Percentiles rank a stretch among this genome's conserved stretches.
Evolutionary conservation across 1,139 yeast genomes (phyloP).

Genomic region (Debaryomyces subglobosus): DNA sequence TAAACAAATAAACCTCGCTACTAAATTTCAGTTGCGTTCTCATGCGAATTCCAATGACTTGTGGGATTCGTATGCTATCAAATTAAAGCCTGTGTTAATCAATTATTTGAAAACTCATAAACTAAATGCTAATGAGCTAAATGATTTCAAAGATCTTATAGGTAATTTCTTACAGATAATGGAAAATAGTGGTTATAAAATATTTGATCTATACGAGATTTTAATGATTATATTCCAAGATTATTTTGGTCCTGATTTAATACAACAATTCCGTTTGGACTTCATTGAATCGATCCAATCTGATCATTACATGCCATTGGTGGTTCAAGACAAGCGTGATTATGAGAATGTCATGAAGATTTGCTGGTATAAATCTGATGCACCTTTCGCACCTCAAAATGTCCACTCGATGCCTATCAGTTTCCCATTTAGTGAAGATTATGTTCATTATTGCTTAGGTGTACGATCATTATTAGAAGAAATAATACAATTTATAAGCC

Average conservation of each 20-base stretch:
- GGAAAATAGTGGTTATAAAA: constrained; percentile 70
- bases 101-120: constrained; percentile 36
- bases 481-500: constrained; percentile 63
- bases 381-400: constrained; percentile 44
- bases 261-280: constrained; percentile 59
- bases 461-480: constrained; percentile 66
- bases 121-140: constrained; percentile 35
- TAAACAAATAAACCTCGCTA: constrained; percentile 59
- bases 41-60: constrained; percentile 69
- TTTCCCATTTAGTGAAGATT: constrained; percentile 87
- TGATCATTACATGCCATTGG: constrained; percentile 89
- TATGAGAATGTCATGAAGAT: constrained; percentile 64
- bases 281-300: constrained; percentile 67
- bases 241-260: constrained; percentile 59
- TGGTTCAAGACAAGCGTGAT: constrained; percentile 59
- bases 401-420: constrained; percentile 59
- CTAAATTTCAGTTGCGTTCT: constrained; percentile 57
- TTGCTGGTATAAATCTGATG: constrained; percentile 70
- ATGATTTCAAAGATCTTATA: constrained; percentile 53
- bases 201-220: constrained; percentile 63
- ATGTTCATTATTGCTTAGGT: constrained; percentile 82
- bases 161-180: constrained; percentile 78
- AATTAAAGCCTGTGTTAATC: constrained; percentile 57
- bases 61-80: constrained; percentile 71
- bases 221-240: constrained; percentile 60